Evolutionary conservation across 2,329 filamentous ascomycete genomes (phyloP), one percentile per base, ranked within the genome.

Genomic region (Pestalotiopsis sp.): DNA sequence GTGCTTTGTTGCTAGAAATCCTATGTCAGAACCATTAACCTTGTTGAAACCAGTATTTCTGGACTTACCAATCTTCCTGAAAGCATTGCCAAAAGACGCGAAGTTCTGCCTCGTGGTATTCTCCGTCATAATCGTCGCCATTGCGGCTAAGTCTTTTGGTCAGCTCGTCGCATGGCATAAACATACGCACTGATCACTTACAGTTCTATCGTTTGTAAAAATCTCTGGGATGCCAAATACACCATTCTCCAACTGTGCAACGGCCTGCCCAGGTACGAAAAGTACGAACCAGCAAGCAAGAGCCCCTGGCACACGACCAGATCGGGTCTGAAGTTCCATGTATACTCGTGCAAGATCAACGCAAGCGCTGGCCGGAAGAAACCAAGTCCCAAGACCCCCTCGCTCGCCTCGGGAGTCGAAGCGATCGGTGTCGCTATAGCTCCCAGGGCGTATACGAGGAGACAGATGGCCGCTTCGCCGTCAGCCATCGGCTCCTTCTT

Each of bases 41-140:
- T 13, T 56, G 13, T 14, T 12, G 14, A 5, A 0, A 6, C 6
- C 12, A 13, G 14, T 11, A 25, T 12, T 2, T n/a, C 1, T 11
- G 9, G 31, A 72, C 79, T 71, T 78, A 90, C 88, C 88, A 93
- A 80, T 94, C 92, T 39, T 92, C 82, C 73, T 93, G 90, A 68
- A 93, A 83, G 75, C 90, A 92, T 38, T 91, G 91, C 91, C 91
- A 93, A 71, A 91, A 93, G 1, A 88, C 87, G 68, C 91, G 84
- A 52, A 87, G 80, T 68, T 85, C 83, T 20, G 83, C 75, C 71
- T 89, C 85, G 68, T 84, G 75, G 12, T 71, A 74, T 23, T 75
- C 72, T 14, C 69, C 67, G 52, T 71, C 72, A 7, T 72, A 67
- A 61, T 71, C 65, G 52, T 71, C 68, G 9, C 69, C 64, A 41